A percentile compares a stretch with the other conserved stretches of the same genome.
Conservation (phyloP, 306 rosid genomes). For the Leucaena leucocephala region DNA sequence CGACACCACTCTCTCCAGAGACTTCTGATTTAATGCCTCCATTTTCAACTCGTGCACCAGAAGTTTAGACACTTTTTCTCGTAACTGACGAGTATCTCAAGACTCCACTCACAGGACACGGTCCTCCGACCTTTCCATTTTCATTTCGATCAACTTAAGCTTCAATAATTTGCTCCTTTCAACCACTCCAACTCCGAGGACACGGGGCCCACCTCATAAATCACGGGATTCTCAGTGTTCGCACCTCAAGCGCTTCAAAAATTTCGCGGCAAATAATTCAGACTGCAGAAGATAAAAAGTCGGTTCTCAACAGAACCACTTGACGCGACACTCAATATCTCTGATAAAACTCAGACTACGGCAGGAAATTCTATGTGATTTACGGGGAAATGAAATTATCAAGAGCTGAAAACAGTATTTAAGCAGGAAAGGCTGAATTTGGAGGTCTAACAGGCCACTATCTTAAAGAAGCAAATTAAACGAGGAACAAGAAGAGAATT, state of each 20-base stretch:
- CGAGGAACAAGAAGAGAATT: background rate
- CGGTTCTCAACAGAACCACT: conserved; percentile 30
- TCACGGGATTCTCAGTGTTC: conserved; percentile 42
- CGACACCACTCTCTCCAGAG: conserved; percentile 77
- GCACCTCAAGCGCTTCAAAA: conserved; percentile 40
- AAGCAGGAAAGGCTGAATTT: background rate
- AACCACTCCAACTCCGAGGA: conserved; percentile 35
- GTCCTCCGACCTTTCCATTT: conserved; percentile 9
- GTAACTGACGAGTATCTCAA: conserved; percentile 40
- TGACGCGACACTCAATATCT: background rate
- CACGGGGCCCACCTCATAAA: conserved; percentile 15
- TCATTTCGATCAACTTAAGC: conserved; percentile 17
- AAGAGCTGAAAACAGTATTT: background rate
- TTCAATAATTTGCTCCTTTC: conserved; percentile 16
- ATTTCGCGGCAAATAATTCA: conserved; percentile 33
- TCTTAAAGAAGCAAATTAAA: background rate
- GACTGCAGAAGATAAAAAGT: conserved; percentile 39
- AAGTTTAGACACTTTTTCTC: conserved; percentile 29
- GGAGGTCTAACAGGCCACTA: background rate
- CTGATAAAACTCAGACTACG: conserved; percentile 1
- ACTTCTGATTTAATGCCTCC: conserved; percentile 63
- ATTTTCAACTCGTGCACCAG: conserved; percentile 26
- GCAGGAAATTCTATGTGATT: background rate
- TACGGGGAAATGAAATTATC: background rate
- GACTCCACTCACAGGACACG: conserved; percentile 47